Evolutionary conservation across 805 yeast genomes (phyloP).

Genomic region (Spathaspora arborariae): DNA sequence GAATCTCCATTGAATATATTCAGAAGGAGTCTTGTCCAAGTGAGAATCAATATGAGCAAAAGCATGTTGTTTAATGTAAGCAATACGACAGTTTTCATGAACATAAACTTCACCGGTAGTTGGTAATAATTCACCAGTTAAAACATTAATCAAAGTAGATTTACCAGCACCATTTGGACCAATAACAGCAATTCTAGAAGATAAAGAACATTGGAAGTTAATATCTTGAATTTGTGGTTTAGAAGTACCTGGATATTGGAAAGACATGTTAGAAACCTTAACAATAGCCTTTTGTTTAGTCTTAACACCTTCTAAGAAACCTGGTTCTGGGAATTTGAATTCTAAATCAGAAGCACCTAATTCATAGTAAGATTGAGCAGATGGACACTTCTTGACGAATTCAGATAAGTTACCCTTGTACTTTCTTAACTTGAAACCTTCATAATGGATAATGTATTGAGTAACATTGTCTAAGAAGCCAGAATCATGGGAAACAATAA

Average conservation of each 20-base stretch:
- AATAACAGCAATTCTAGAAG: slow-evolving; percentile 99
- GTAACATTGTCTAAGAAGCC: slow-evolving; percentile 98
- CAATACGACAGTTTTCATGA: slow-evolving; percentile 99
- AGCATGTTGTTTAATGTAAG: slow-evolving; percentile 99
- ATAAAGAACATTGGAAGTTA: slow-evolving; percentile 97
- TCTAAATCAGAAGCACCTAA: slow-evolving; percentile 97
- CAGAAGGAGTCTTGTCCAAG: slow-evolving; percentile 99
- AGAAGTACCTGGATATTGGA: slow-evolving; percentile 99
- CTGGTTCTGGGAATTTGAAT: slow-evolving; percentile 99
- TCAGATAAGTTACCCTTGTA: slow-evolving; percentile 99
- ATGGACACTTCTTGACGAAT: slow-evolving; percentile 97
- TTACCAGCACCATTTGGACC: slow-evolving; percentile 99
- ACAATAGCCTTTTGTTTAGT: slow-evolving; percentile 99
- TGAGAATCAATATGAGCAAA: slow-evolving; percentile 99
- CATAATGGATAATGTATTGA: slow-evolving; percentile 99
- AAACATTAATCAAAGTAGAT: slow-evolving; percentile 96
- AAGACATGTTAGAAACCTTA: slow-evolving; percentile 93
- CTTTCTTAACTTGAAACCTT: slow-evolving; percentile 99
- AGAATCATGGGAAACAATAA: slow-evolving; percentile 98
- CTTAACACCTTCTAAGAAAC: slow-evolving; percentile 99
- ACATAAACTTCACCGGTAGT: slow-evolving; percentile 98
- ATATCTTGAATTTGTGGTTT: slow-evolving; percentile 92
- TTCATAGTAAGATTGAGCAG: slow-evolving; percentile 98
- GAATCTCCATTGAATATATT: slow-evolving; percentile 99
- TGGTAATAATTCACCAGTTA: slow-evolving; percentile 99